Base-by-base conservation (phyloP, 2,329 filamentous ascomycete species). In the Sclerotinia sclerotiorum region DNA sequence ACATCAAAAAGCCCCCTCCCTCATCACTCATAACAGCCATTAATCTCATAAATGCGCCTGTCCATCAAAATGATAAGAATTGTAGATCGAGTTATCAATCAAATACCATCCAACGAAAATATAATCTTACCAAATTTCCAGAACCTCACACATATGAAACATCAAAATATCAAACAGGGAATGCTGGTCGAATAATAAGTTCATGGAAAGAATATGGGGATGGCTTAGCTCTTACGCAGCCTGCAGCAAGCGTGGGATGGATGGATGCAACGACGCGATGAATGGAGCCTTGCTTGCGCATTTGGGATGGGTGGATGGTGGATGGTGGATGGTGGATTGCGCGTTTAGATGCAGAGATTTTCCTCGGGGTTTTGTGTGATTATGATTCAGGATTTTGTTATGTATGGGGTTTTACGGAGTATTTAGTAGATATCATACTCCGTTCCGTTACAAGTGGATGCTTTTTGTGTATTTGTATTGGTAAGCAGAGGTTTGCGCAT, bases 261-360 rank as follows among this genome's bases (percentile, higher is more conserved):
- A n/a, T n/a, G 10, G 48, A 8, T 52, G 24, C 24, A 21, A 55
- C 35, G 35, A 35, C 2, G 8, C 35, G 35, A 24, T 42, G 0
- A 29, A 32, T n/a, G 56, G 49, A 27, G 24, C 11, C 49, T 5
- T 29, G 49, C 49, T 5, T 29, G 49, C n/a, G 27, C 3, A 19
- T 56, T 35, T 13, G 8, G 21, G 21, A 17, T n/a, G n/a, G n/a
- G n/a, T n/a, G 19, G n/a, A 39, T 27, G 21, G 56, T 27, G 55
- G 55, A 44, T 58, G 19, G 19, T 29, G 29, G 29, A 10, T 21
- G 35, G 35, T 21, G 35, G 21, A 57, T 57, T 44, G 56, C 56
- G 56, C 39, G 39, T 58, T 58, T 58, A 11, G 39, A 10, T 44
- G 39, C n/a, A 21, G 39, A 58, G 39, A 44, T 44, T 58, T 58